Evolutionary conservation across 2,329 filamentous ascomycete species (phyloP), one percentile per base, ranked within the genome.

Genomic region (Incumbomyces lentus): DNA sequence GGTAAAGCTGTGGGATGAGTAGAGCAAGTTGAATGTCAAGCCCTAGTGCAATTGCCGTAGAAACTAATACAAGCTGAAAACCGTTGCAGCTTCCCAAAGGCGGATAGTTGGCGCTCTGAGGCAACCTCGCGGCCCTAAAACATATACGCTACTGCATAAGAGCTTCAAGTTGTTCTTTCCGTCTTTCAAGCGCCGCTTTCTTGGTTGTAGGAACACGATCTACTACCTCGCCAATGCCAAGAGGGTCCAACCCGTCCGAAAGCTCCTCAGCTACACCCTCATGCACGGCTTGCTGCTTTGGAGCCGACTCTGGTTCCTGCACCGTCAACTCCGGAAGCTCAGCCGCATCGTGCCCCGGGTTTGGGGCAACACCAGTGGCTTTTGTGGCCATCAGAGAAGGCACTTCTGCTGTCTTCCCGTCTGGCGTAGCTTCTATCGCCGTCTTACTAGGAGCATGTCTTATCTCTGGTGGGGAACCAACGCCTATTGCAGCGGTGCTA

Each of bases 401-500:
- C 11, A 19, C 39, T 16, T 31, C 34, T 7, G 14, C 6, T 11
- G 18, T 30, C 32, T 26, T 13, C 11, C 32, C 19, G 36, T 29
- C 29, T 4, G 26, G 16, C 8, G 22, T 26, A 26, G 22, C 8
- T 26, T 26, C 22, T 26, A 26, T 26, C 4, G 22, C 22, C 4
- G 22, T 8, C 8, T 26, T 26, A 26, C 22, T 26, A 26, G 22
- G 22, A 26, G 22, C 22, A 26, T 26, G 22, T 26, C 22, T 26
- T 8, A 26, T 26, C 14, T 40, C 42, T 11, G 38, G 59, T 62
- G 42, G 63, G 58, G 34, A 56, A 14, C 66, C 68, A 44, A 68
- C 73, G n/a, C 72, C 69, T 14, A 79, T 58, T 4, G 70, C 68
- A 36, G 72, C 67, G 47, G 81, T 70, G 1, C 75, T 72, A 1